Evolutionary conservation across 2,329 filamentous ascomycete species (phyloP), one percentile per base, ranked within the genome.

Genomic region (Geosmithia morbida): DNA sequence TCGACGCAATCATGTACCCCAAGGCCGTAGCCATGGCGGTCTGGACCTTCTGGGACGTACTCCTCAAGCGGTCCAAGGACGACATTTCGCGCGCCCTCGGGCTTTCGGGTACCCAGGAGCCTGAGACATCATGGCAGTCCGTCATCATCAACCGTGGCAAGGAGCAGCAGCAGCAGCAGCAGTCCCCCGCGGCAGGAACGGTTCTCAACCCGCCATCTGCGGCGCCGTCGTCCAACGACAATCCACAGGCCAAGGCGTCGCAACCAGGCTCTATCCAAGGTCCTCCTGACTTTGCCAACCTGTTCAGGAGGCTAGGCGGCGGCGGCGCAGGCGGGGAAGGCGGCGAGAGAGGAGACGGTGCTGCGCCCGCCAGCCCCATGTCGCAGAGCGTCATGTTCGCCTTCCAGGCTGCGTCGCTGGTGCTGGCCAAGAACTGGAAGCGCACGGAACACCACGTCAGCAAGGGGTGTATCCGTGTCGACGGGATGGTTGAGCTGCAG

Each of bases 401-500:
- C 3, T 49, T 63, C 7, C 54, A 61, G 37, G 61, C 60, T 3
- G 63, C 63, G 1, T 53, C 57, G 18, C 49, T 60, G 19, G 69
- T 61, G 3, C 65, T 70, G 30, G 49, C 52, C 1, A 63, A 71
- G 50, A 69, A 64, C n/a, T 78, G 72, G 71, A 64, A 59, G 41
- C 65, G 64, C 1, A 59, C 66, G 7, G 60, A 58, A 43, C 59
- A 61, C 7, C 60, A 65, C 2, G 72, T 74, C 0, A 70, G 67
- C 5, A 63, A 70, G 11, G 77, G 77, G 4, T 70, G 68, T 46
- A 63, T 81, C 44, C 57, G 63, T 2, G 65, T 81, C 1, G 70
- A 70, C 16, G 77, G 77, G 1, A 57, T 78, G 11, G 68, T 81
- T 2, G 72, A 79, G 51, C 49, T 80, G 2, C 63, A 69, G 41